These are phyloP conservation scores for Microcos paniculata DNA, from an alignment of 345 rosid species.

Conservation along the genomic window DNA sequence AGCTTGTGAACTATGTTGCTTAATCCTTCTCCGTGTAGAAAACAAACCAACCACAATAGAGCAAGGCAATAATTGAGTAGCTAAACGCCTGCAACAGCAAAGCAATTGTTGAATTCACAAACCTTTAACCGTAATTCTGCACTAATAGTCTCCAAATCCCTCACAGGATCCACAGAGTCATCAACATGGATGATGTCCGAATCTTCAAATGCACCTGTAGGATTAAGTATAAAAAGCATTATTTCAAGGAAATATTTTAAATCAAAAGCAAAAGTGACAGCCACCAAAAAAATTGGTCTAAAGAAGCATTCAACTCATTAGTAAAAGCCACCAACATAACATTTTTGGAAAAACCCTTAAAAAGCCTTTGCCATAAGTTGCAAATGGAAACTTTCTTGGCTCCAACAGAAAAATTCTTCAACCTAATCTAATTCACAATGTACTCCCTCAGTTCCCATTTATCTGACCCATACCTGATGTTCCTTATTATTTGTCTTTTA, in stretches of 20 bases:
- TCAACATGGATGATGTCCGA: conserved; percentile 94
- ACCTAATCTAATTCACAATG: background rate
- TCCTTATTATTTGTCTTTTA: too few relatives aligned
- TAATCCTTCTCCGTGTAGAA: background rate
- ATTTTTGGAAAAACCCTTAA: background rate
- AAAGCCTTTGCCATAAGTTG: background rate
- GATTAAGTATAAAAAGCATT: background rate
- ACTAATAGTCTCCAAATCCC: conserved; percentile 85
- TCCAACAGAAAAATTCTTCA: background rate
- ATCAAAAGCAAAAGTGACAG: background rate
- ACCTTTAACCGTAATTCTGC: conserved; percentile 90
- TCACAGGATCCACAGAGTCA: conserved; percentile 88
- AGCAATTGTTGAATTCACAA: background rate
- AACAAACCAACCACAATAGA: background rate
- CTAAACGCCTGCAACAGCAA: background rate
- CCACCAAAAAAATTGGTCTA: background rate
- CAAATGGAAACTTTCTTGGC: background rate
- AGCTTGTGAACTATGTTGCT: background rate
- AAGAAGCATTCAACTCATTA: background rate
- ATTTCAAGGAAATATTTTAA: background rate
- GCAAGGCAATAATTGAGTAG: background rate
- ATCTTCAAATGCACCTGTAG: conserved; percentile 93
- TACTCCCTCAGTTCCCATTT: too few relatives aligned
- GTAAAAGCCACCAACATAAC: background rate
- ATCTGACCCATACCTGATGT: too few relatives aligned